These are phyloP conservation scores for Papiliotrema fonsecae DNA, from an alignment of 1,284 basidiomycete species.

Conservation along the genomic window DNA sequence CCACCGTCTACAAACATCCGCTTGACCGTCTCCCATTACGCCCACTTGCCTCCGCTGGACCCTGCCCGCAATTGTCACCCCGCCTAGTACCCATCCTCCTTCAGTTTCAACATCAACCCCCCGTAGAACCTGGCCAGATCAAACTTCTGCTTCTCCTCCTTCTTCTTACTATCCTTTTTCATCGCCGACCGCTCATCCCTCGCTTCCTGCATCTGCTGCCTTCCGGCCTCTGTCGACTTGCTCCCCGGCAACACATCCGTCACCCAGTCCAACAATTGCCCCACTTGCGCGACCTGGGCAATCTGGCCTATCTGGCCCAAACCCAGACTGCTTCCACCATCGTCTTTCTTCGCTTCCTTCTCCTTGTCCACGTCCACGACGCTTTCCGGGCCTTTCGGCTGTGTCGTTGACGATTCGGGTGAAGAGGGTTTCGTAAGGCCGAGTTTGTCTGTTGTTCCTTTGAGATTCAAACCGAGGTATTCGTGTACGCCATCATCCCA, in stretches of 20 bases:
- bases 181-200: constrained; percentile 20
- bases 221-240: constrained; percentile 27
- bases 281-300: constrained; percentile 43
- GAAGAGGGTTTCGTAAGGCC: too few relatives aligned
- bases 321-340: neutral
- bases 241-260: constrained; percentile 39
- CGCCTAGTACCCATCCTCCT: constrained; percentile 44
- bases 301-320: neutral
- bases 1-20: too few relatives aligned
- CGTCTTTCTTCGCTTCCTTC: neutral
- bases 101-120: constrained; percentile 46
- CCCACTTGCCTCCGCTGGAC: too few relatives aligned
- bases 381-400: neutral
- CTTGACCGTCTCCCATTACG: too few relatives aligned
- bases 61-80: too few relatives aligned
- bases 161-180: constrained; percentile 16
- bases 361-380: neutral
- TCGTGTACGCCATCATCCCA: constrained; percentile 18
- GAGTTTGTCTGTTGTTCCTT: neutral
- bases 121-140: constrained; percentile 48
- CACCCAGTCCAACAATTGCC: constrained; percentile 48
- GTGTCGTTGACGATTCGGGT: too few relatives aligned
- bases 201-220: constrained; percentile 41
- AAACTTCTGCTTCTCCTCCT: constrained; percentile 44
- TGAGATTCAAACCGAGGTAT: constrained; percentile 16